Evolutionary conservation across 208 protist species (phyloP), one percentile per base, ranked within the genome.

Genomic region (Borovskyia barvae): DNA sequence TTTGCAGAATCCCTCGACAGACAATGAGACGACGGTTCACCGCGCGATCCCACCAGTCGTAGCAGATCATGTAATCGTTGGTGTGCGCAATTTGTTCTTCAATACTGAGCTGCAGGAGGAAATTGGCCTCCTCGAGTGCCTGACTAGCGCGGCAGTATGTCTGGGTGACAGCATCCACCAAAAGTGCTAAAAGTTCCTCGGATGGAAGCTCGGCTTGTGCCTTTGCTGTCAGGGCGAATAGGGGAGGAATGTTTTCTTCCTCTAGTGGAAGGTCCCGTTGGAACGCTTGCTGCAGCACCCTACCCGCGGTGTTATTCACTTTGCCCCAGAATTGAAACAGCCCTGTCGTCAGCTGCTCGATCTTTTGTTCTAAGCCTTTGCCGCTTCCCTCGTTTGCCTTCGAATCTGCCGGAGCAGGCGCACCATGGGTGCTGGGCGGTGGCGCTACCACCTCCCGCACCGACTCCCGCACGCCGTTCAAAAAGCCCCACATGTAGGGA

Each of bases 41-140:
- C 0, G 62, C 41, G 8, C 28, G 37, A 36, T 90, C 72, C 83
- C 78, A 90, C 68, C 66, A 87, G 22, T 76, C 32, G 63, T 85
- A 87, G 47, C 76, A 83, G 22, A 28, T 57, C 2, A 64, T 30
- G 46, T 86, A 90, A 53, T 90, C 79, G 32, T 52, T 69, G 2
- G 72, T 81, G 55, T 83, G 77, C 0, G 78, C 29, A 19, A 90
- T 83, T 47, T 85, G 66, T 51, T 90, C 82, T 64, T 90, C 83
- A 22, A 87, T 58, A 39, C 71, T 77, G 22, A 90, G 59, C 35
- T 50, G 51, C 25, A 90, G 63, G 17, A 90, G 68, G 45, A 85
- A 90, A 24, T 52, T 29, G 0, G 77, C 83, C 50, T 86, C 77
- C 17, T 72, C 42, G 4, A 82, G 68, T 0, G 68, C 72, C 8